These are phyloP conservation scores for Guillardia theta DNA, from an alignment of 78 protist species.

Conservation along the genomic window DNA sequence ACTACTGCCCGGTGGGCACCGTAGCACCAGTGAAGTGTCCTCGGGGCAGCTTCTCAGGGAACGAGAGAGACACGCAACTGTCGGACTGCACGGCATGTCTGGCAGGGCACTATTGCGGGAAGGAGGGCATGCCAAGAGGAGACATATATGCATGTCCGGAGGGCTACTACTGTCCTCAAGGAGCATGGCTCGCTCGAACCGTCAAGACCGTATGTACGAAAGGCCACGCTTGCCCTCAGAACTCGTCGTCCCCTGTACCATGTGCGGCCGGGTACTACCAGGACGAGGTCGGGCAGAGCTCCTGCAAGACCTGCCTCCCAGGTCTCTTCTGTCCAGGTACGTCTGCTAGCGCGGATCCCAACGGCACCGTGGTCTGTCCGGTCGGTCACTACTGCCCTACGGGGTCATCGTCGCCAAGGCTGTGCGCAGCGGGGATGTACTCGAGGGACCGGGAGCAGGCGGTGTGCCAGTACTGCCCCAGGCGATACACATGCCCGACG, in stretches of 20 bases:
- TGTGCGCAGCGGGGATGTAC: background rate
- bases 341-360: background rate
- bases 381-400: background rate
- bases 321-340: conserved; percentile 9
- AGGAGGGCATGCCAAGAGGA: background rate
- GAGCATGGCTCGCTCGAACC: background rate
- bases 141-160: background rate
- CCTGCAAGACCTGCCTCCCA: conserved; percentile 20
- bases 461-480: conserved; percentile 28
- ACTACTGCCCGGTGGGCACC: conserved; percentile 48
- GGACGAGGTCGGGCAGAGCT: background rate
- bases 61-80: background rate
- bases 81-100: conserved; percentile 8
- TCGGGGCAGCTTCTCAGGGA: conserved; percentile 28
- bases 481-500: background rate
- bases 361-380: conserved; percentile 12
- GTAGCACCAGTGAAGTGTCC: conserved; percentile 38
- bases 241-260: background rate
- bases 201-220: background rate
- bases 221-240: background rate
- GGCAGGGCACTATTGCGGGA: conserved; percentile 62
- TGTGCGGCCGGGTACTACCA: background rate
- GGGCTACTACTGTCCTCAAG: conserved; percentile 28
- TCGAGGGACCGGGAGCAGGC: background rate
- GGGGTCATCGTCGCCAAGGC: background rate